A percentile compares a stretch with the other conserved stretches of the same genome.
These are phyloP conservation scores for Trichoderma endophyticum DNA, from an alignment of 2,329 filamentous ascomycete genomes.

Conservation along the genomic window DNA sequence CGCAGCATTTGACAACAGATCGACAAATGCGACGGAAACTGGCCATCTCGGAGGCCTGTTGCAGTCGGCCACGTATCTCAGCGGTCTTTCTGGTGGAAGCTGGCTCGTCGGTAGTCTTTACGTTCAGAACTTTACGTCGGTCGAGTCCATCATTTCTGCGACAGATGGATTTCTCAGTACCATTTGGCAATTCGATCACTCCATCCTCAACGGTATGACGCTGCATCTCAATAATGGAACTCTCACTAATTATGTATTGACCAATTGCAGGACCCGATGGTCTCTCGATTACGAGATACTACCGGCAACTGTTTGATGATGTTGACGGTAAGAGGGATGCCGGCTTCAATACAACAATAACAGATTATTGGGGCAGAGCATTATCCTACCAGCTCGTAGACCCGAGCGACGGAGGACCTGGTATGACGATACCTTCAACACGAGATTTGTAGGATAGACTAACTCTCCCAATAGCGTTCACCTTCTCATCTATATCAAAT, in stretches of 20 bases:
- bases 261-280: conserved; percentile 36
- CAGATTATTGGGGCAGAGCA: conserved; percentile 78
- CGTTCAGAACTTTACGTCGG: conserved; percentile 71
- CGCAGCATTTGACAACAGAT: conserved; percentile 69
- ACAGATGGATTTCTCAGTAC: conserved; percentile 29
- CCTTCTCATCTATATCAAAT: conserved; percentile 63
- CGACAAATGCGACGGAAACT: conserved; percentile 51
- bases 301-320: conserved; percentile 52
- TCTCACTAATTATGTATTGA: not conserved
- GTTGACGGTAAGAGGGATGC: conserved; percentile 59
- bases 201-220: conserved; percentile 35
- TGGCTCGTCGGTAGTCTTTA: conserved; percentile 75
- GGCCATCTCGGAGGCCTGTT: conserved; percentile 63
- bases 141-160: conserved; percentile 41
- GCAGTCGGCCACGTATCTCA: conserved; percentile 71
- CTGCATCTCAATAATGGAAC: fast-evolving
- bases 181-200: conserved; percentile 37
- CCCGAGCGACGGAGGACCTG: conserved; percentile 63
- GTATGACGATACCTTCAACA: not conserved
- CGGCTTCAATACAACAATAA: conserved; percentile 60
- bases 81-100: conserved; percentile 70
- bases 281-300: conserved; percentile 49
- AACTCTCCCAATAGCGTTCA: conserved; percentile 50
- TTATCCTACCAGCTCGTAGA: conserved; percentile 77
- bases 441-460: not conserved